Base-by-base conservation (phyloP, 306 rosid genomes). In the Quercus ilex region DNA sequence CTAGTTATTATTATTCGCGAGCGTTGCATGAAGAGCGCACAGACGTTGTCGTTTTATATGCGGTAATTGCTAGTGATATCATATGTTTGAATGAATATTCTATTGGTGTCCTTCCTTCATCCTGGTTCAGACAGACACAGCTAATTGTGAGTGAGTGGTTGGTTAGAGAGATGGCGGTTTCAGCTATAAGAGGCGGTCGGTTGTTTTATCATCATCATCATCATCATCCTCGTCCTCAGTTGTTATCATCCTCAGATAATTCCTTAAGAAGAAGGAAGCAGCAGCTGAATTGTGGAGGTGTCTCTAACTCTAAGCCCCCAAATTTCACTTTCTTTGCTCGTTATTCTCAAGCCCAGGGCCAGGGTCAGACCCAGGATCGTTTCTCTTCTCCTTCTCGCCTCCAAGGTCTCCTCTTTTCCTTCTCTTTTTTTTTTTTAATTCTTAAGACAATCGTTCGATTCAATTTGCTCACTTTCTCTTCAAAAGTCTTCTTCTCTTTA, bases 281-380 rank as follows among this genome's bases (percentile, higher is more conserved):
- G 53, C 17, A 3, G 17, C 17, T 49, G 79, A 26, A 82, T 35
- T 35, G 41, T 35, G 41, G 9, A 35, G 41, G 9, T 35, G 41
- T 6, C 41, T 35, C 41, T 35, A 35, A 35, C 9, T 35, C 41
- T 35, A 35, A 35, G 0, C 41, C 35, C 35, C 35, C 41, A 6
- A 35, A 35, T 0, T 85, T 90, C 90, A 64, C 85, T 82, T 81
- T 93, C 15, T 84, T 59, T 23, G 89, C 97, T 49, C 98, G 97
- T 78, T 91, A 89, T 63, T 90, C 97, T 7, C 97, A 86, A 85
- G 51, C 96, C 69, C 98, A 88, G 83, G 51, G 94, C 69, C 98
- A 88, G 83, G 96, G 89, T 77, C 98, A 88, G 82, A 41, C 94
- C 64, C 98, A 88, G 83, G 96, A 90, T 77, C 83, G 74, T 56